Evolutionary conservation across 352 stramenopile species (phyloP).

Genomic region (Globisporangium ultimum): DNA sequence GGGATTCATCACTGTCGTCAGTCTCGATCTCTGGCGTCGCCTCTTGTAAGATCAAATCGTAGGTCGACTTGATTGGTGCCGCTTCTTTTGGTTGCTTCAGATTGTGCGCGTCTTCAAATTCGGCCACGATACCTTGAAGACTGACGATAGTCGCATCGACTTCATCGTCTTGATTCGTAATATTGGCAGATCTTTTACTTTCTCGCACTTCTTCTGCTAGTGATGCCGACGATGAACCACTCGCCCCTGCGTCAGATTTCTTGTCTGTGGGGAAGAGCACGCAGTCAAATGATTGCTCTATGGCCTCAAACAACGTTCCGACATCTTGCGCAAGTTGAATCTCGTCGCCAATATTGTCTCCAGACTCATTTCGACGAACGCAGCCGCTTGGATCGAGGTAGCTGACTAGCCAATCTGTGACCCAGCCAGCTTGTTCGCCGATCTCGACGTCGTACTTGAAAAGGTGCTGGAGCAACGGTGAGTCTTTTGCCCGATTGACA

Average conservation of each 20-base stretch:
- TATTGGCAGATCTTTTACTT: not conserved
- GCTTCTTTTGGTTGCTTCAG: not conserved
- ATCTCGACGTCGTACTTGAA: slow-evolving; percentile 34
- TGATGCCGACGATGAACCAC: not conserved
- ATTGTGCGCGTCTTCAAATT: not conserved
- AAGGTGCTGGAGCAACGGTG: slow-evolving; percentile 30
- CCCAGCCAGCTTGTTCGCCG: slow-evolving; percentile 33
- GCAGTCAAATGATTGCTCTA: slow-evolving; percentile 10
- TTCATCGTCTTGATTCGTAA: not conserved
- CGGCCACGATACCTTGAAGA: slow-evolving; percentile 11
- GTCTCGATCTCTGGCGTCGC: slow-evolving; percentile 7
- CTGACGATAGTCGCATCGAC: not conserved
- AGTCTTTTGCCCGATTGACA: slow-evolving; percentile 24
- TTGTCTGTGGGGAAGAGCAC: not conserved
- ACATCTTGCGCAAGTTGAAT: not conserved
- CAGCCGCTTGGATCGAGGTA: slow-evolving; percentile 38
- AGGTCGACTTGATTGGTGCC: not conserved
- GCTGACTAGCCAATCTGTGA: slow-evolving; percentile 39
- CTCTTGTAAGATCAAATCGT: not conserved
- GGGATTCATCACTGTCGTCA: not conserved
- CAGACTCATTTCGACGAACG: slow-evolving; percentile 9
- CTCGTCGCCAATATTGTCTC: not conserved
- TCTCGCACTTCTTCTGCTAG: not conserved
- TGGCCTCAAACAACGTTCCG: slow-evolving; percentile 1
- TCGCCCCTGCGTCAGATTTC: not conserved